Percentiles rank a stretch among this genome's conserved stretches.
Evolutionary conservation across 257 asterid genomes (phyloP).

Genomic region (Fraxinus pennsylvanica): DNA sequence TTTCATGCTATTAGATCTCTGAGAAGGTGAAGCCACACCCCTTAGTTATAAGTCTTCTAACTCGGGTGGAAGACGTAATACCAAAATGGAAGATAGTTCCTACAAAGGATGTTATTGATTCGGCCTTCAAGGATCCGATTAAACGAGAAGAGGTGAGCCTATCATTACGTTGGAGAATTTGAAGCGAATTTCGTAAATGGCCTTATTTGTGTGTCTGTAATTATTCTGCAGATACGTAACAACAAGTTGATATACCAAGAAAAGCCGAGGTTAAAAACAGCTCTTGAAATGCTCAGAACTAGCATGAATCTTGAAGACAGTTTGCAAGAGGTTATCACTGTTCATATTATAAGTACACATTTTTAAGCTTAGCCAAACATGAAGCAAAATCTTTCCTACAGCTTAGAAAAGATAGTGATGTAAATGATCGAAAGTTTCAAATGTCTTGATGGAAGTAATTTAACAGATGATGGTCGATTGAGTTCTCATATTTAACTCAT

Average conservation of each 20-base stretch:
- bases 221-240: slow-evolving; percentile 58
- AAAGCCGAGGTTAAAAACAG: slow-evolving; percentile 89
- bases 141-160: slow-evolving; percentile 74
- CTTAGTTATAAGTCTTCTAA: slow-evolving; percentile 61
- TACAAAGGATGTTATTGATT: slow-evolving; percentile 70
- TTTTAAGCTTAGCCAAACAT: too few species aligned
- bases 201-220: background rate
- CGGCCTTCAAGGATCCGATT: slow-evolving; percentile 81
- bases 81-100: slow-evolving; percentile 98
- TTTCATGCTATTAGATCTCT: slow-evolving; percentile 49
- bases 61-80: slow-evolving; percentile 70
- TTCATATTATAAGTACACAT: too few species aligned
- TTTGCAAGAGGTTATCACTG: slow-evolving; percentile 67
- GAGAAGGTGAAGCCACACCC: slow-evolving; percentile 95
- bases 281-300: slow-evolving; percentile 91
- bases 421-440: too few species aligned
- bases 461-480: background rate
- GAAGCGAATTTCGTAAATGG: background rate
- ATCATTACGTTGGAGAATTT: background rate
- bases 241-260: slow-evolving; percentile 78
- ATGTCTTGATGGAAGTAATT: background rate
- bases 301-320: slow-evolving; percentile 90
- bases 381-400: too few species aligned
- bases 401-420: too few species aligned
- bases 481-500: background rate